Percentiles rank a stretch among this genome's conserved stretches.
Conservation (phyloP, 2,329 filamentous ascomycete genomes). For the Ascochyta koolunga region DNA sequence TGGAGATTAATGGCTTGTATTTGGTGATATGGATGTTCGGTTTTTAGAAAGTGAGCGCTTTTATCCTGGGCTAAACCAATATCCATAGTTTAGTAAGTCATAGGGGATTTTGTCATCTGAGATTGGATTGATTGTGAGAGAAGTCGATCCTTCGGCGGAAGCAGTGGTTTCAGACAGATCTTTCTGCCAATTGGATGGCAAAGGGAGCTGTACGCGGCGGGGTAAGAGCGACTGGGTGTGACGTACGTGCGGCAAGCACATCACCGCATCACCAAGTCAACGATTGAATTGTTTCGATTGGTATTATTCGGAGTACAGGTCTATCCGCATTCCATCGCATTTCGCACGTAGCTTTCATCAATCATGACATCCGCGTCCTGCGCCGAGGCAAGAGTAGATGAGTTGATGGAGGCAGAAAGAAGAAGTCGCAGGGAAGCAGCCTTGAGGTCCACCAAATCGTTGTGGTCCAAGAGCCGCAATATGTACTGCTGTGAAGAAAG, state of each 20-base stretch:
- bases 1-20: neutral
- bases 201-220: neutral
- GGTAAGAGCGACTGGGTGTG: neutral
- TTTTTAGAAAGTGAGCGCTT: no score
- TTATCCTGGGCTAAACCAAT: conserved; percentile 9
- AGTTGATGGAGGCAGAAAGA: conserved; percentile 19
- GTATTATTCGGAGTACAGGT: conserved; percentile 20
- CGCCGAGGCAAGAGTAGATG: conserved; percentile 21
- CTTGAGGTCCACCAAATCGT: conserved; percentile 30
- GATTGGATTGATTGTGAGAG: neutral
- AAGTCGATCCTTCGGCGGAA: neutral
- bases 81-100: neutral
- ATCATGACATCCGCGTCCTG: conserved; percentile 22
- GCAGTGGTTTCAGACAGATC: no score
- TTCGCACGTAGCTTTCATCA: conserved; percentile 17
- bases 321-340: conserved; percentile 22
- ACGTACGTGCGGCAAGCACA: neutral
- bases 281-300: conserved; percentile 2
- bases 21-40: neutral
- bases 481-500: conserved; percentile 25
- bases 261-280: neutral
- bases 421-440: conserved; percentile 23
- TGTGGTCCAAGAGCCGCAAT: conserved; percentile 32
- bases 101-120: conserved; percentile 1
- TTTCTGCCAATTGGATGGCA: no score